A percentile compares a stretch with the other conserved stretches of the same genome.
These are phyloP conservation scores for Cotoneaster glaucophyllus DNA, from an alignment of 306 rosid genomes.

Conservation along the genomic window DNA sequence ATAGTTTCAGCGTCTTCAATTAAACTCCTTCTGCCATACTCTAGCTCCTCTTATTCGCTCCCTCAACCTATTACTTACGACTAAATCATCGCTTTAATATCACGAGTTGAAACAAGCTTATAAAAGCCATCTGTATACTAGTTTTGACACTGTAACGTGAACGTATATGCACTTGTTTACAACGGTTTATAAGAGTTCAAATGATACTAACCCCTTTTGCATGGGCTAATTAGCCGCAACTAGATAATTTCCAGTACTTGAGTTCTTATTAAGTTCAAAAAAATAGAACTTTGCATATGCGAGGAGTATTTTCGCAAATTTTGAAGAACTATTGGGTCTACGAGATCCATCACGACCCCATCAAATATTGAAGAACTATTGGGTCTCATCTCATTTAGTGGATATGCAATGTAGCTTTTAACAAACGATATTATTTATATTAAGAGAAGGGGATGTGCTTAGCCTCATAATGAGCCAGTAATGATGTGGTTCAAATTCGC, in stretches of 20 bases:
- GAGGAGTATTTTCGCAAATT: not conserved
- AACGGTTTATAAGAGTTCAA: too few relatives aligned
- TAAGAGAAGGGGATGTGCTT: rapidly evolving
- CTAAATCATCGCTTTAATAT: not conserved
- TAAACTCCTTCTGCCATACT: not conserved
- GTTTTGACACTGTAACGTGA: too few relatives aligned
- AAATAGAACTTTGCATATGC: not conserved
- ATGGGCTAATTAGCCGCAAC: too few relatives aligned
- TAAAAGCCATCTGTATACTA: too few relatives aligned
- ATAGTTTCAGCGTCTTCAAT: too few relatives aligned
- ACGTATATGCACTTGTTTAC: too few relatives aligned
- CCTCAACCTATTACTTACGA: not conserved
- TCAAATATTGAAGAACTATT: not conserved
- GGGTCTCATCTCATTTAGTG: not conserved
- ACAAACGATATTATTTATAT: too few relatives aligned
- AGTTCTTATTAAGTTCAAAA: not conserved
- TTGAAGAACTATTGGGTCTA: not conserved
- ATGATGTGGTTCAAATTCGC: too few relatives aligned
- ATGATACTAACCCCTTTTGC: too few relatives aligned
- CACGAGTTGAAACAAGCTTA: too few relatives aligned
- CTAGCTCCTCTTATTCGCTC: not conserved
- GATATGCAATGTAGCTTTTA: not conserved
- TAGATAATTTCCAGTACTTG: too few relatives aligned
- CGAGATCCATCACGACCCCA: constrained; percentile 6
- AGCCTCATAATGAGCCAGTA: too few relatives aligned